A percentile compares a stretch with the other conserved stretches of the same genome.
Conservation (phyloP, 2,329 filamentous ascomycete species). For the Zalaria obscura region DNA sequence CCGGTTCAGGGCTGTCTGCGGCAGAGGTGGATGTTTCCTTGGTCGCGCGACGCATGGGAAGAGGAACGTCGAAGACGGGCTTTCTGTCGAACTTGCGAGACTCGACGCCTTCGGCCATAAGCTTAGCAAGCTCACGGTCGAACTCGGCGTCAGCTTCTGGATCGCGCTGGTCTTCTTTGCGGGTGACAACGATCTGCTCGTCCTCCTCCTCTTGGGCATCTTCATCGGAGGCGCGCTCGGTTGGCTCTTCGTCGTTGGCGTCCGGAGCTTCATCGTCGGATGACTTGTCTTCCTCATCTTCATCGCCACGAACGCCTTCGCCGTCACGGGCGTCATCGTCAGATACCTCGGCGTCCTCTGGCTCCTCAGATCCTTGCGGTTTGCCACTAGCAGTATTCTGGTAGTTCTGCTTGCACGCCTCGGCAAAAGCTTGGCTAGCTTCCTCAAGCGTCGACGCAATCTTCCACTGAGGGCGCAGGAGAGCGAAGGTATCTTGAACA, state of each 20-base stretch:
- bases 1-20: conserved; percentile 27
- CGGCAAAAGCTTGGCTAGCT: conserved; percentile 67
- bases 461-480: conserved; percentile 87
- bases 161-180: conserved; percentile 78
- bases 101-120: conserved; percentile 96
- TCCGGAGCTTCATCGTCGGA: conserved; percentile 29
- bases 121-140: conserved; percentile 91
- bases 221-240: conserved; percentile 42
- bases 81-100: conserved; percentile 94
- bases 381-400: conserved; percentile 38
- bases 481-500: conserved; percentile 76
- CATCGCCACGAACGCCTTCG: conserved; percentile 33
- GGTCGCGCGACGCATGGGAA: conserved; percentile 64
- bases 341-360: conserved; percentile 51
- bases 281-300: conserved; percentile 46
- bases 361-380: conserved; percentile 34
- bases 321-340: conserved; percentile 59
- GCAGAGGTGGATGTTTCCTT: conserved; percentile 19
- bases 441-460: conserved; percentile 61
- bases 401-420: conserved; percentile 82
- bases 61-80: conserved; percentile 84
- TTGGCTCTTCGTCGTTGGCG: conserved; percentile 30
- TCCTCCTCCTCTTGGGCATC: conserved; percentile 54
- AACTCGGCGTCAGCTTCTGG: conserved; percentile 94
- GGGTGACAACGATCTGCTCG: conserved; percentile 81